These are phyloP conservation scores for Boletus sensibilis DNA, from an alignment of 768 basidiomycete species.

Conservation along the genomic window DNA sequence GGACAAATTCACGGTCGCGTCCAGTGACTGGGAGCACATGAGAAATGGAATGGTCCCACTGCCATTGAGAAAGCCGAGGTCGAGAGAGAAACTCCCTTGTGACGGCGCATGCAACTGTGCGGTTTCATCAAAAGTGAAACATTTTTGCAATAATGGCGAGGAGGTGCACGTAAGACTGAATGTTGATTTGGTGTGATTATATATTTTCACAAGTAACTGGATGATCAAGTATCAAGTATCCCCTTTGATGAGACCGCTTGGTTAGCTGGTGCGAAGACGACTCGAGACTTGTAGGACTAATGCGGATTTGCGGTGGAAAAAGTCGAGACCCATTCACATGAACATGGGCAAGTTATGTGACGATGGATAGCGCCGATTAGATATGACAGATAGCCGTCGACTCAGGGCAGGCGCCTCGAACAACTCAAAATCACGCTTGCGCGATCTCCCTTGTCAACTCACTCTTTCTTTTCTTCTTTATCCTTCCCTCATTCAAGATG, in stretches of 20 bases:
- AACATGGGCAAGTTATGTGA: slow-evolving; percentile 8
- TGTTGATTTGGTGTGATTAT: not conserved
- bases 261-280: slow-evolving; percentile 6
- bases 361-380: slow-evolving; percentile 19
- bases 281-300: not conserved
- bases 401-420: slow-evolving; percentile 35
- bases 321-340: slow-evolving; percentile 13
- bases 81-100: not conserved
- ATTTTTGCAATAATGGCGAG: not conserved
- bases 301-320: slow-evolving; percentile 1
- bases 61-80: not conserved
- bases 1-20: not conserved
- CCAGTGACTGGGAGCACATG: not conserved
- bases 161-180: too few relatives aligned
- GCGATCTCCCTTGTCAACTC: slow-evolving; percentile 1
- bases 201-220: too few relatives aligned
- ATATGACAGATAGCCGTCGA: slow-evolving; percentile 21
- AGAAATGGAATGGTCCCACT: not conserved
- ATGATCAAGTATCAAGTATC: too few relatives aligned
- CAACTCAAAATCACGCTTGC: slow-evolving; percentile 31
- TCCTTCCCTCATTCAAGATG: slow-evolving; percentile 43
- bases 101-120: not conserved
- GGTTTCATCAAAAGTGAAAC: not conserved
- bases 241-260: not conserved
- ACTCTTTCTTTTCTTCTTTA: slow-evolving; percentile 16